Conservation (phyloP, 371 early-diverging fungal species). For the Mucor sp. region DNA sequence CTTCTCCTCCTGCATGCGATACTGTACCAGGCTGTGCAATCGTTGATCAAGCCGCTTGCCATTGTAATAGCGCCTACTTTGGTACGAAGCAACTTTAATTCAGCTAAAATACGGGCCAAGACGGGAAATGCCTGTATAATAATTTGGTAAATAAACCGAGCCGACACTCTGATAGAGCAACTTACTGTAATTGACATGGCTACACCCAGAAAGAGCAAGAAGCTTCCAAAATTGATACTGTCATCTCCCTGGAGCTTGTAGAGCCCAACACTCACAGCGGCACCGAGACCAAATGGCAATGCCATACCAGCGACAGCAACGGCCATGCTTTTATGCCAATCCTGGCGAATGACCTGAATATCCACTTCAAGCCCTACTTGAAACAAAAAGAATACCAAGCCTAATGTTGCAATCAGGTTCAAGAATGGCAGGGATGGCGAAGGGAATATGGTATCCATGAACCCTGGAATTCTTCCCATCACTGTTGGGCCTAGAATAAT, state of each 20-base stretch:
- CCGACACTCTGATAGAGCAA: background rate
- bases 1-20: background rate
- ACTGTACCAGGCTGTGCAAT: conserved; percentile 81
- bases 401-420: conserved; percentile 80
- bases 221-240: conserved; percentile 64
- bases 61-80: conserved; percentile 80
- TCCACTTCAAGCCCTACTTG: conserved; percentile 86
- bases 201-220: conserved; percentile 81
- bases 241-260: conserved; percentile 53
- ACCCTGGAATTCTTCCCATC: conserved; percentile 72
- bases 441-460: conserved; percentile 65
- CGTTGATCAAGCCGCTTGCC: conserved; percentile 87
- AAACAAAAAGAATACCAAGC: conserved; percentile 88
- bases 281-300: conserved; percentile 76
- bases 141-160: background rate
- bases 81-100: conserved; percentile 79
- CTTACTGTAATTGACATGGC: conserved; percentile 87
- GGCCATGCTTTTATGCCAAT: conserved; percentile 43
- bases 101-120: conserved; percentile 89
- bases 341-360: conserved; percentile 44
- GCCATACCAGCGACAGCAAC: conserved; percentile 75
- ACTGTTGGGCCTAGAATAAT: conserved; percentile 80
- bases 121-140: conserved; percentile 81
- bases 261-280: conserved; percentile 71
- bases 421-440: conserved; percentile 63